A percentile compares a stretch with the other conserved stretches of the same genome.
Conservation (phyloP, 2,329 filamentous ascomycete genomes). For the Clonostachys solani region DNA sequence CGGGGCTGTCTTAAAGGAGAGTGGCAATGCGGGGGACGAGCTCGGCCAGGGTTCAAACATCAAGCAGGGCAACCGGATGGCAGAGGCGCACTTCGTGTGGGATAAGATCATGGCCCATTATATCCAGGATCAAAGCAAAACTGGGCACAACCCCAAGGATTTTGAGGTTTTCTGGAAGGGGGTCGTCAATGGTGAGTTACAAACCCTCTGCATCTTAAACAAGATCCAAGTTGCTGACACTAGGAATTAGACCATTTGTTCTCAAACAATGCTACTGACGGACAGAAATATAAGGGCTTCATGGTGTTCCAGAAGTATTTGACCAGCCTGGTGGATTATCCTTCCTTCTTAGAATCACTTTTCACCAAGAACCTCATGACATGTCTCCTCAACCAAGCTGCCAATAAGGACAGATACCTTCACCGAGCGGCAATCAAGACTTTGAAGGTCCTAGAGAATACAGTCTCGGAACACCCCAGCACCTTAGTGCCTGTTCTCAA, state of each 20-base stretch:
- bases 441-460: constrained; percentile 64
- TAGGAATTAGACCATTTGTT: constrained; percentile 68
- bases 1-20: constrained; percentile 76
- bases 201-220: too few relatives aligned
- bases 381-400: constrained; percentile 78
- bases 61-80: constrained; percentile 71
- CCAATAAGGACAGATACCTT: constrained; percentile 72
- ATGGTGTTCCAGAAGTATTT: constrained; percentile 79
- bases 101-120: constrained; percentile 64
- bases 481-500: constrained; percentile 58
- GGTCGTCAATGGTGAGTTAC: constrained; percentile 72
- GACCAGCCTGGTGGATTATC: constrained; percentile 40
- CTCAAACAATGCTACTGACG: constrained; percentile 73
- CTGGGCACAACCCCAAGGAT: constrained; percentile 23
- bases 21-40: constrained; percentile 39
- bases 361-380: constrained; percentile 83
- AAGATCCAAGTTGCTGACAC: constrained; percentile 12
- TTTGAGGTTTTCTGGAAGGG: constrained; percentile 83
- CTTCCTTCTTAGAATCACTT: constrained; percentile 46
- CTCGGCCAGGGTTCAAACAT: constrained; percentile 35
- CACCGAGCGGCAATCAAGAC: constrained; percentile 75
- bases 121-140: constrained; percentile 23
- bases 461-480: constrained; percentile 56
- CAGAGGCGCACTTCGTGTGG: constrained; percentile 86
- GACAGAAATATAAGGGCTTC: constrained; percentile 90